A percentile compares a stretch with the other conserved stretches of the same genome.
phyloP scores from a whole-genome alignment of 352 stramenopile species.

The Nothophytophthora sp. region DNA sequence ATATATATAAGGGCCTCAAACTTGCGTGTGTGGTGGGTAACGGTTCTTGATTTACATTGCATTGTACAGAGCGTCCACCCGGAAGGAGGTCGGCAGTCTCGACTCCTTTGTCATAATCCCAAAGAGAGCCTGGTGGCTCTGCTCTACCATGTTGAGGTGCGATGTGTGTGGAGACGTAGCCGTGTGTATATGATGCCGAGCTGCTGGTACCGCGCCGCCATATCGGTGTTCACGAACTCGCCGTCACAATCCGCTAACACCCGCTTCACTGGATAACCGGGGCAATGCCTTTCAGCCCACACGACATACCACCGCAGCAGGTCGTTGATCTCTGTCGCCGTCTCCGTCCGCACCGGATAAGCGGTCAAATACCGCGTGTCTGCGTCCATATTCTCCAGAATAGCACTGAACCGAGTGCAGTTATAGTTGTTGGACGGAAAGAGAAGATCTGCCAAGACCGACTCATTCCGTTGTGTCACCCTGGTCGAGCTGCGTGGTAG shows the following conservation, averaged over 20 bases:
- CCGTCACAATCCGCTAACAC: not conserved
- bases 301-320: not conserved
- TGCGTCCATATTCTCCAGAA: not conserved
- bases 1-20: constrained; percentile 1
- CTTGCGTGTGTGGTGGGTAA: constrained; percentile 1
- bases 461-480: not conserved
- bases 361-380: not conserved
- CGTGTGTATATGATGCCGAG: not conserved
- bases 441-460: not conserved
- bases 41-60: constrained; percentile 1
- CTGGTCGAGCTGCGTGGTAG: not conserved
- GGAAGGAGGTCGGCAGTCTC: constrained; percentile 1
- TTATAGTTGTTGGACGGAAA: not conserved
- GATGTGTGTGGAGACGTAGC: not conserved
- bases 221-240: not conserved
- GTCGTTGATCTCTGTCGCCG: not conserved
- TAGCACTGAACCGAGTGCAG: not conserved
- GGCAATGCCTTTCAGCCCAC: not conserved
- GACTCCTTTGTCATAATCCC: constrained; percentile 8
- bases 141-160: constrained; percentile 2
- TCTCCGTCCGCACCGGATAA: not conserved
- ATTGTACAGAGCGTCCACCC: constrained; percentile 2
- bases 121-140: not conserved
- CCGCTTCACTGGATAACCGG: not conserved
- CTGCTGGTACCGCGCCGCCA: not conserved